These are phyloP conservation scores for Gossypium australe DNA, from an alignment of 345 rosid species.

Conservation along the genomic window DNA sequence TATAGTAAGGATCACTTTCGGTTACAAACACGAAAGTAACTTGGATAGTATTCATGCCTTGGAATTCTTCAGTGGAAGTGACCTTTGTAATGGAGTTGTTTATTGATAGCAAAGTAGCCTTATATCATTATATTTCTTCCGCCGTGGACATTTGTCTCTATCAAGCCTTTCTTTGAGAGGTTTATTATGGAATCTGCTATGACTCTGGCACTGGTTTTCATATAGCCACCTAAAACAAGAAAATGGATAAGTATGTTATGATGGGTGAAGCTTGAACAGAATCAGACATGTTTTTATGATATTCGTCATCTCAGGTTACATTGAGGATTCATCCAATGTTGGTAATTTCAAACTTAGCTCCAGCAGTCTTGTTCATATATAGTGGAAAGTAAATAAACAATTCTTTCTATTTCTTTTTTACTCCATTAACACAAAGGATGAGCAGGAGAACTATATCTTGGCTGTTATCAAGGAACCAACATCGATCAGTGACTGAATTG, in stretches of 20 bases:
- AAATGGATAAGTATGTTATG: not conserved
- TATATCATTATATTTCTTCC: not conserved
- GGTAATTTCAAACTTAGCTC: not conserved
- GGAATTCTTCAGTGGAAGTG: not conserved
- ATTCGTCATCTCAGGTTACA: not conserved
- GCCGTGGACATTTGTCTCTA: conserved; percentile 15
- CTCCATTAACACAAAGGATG: not conserved
- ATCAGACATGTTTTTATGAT: not conserved
- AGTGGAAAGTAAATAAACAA: not conserved
- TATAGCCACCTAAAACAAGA: conserved; percentile 78
- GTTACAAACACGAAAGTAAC: not conserved
- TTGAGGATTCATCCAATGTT: not conserved
- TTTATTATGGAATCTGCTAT: conserved; percentile 74
- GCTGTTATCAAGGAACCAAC: not conserved
- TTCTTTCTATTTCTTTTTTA: not conserved
- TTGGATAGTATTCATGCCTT: not conserved
- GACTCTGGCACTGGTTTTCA: conserved; percentile 89
- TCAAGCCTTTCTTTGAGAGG: conserved; percentile 56
- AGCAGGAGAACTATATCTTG: not conserved
- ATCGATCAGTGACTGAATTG: not conserved
- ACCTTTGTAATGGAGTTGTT: not conserved
- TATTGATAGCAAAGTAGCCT: not conserved
- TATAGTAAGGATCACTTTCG: not conserved
- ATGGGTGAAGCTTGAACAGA: not conserved
- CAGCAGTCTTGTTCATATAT: not conserved